Evolutionary conservation across 2,329 filamentous ascomycete species (phyloP).

Genomic region (Claviceps sp.): DNA sequence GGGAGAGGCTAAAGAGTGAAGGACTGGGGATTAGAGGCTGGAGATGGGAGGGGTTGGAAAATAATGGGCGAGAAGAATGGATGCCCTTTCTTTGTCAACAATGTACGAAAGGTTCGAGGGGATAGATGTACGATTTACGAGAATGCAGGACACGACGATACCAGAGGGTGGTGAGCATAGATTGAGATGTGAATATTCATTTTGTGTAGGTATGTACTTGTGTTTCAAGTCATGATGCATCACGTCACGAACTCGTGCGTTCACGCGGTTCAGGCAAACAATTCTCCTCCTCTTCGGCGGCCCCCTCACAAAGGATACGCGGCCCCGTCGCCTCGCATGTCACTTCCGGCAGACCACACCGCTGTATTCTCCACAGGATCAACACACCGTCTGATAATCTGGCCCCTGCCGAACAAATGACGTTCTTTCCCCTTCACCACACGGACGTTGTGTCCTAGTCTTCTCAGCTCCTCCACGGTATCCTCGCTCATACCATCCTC

Average conservation of each 20-base stretch:
- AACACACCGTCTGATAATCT: constrained; percentile 66
- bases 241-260: too few relatives aligned
- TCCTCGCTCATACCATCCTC: constrained; percentile 69
- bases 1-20: constrained; percentile 11
- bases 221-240: too few relatives aligned
- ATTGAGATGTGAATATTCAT: too few relatives aligned
- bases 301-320: constrained; percentile 36
- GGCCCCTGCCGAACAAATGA: constrained; percentile 68
- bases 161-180: neutral
- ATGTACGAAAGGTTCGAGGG: too few relatives aligned
- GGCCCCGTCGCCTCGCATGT: constrained; percentile 71
- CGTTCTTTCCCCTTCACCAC: constrained; percentile 54
- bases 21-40: constrained; percentile 12
- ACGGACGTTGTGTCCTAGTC: constrained; percentile 60
- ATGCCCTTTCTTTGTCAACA: too few relatives aligned
- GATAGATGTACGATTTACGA: constrained; percentile 2
- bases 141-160: neutral
- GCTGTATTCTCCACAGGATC: constrained; percentile 54
- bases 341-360: constrained; percentile 82
- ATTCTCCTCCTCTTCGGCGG: neutral
- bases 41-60: neutral
- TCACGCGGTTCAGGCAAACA: neutral
- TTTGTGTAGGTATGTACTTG: too few relatives aligned
- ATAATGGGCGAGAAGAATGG: too few relatives aligned
- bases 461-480: constrained; percentile 51